Evolutionary conservation across 176 grass and related monocot species (phyloP).

Genomic region (Oropetium thomaeum): DNA sequence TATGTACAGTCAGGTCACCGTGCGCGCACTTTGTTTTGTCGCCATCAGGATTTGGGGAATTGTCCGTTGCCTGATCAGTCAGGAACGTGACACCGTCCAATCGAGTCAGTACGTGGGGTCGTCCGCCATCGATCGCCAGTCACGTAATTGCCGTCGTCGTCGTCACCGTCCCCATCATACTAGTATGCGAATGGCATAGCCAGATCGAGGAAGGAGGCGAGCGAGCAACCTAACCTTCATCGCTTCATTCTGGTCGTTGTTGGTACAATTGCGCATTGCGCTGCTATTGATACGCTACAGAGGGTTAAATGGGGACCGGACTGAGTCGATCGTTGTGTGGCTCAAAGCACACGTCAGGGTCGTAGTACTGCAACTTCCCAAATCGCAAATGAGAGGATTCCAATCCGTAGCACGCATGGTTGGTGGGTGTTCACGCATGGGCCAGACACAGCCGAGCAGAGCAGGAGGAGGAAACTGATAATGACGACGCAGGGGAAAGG

Average conservation of each 20-base stretch:
- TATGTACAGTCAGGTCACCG: background rate
- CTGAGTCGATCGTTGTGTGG: conserved; percentile 24
- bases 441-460: too few relatives aligned
- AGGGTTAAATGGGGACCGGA: background rate
- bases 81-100: background rate
- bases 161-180: too few relatives aligned
- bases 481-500: background rate
- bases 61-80: background rate
- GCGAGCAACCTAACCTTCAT: background rate
- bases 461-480: too few relatives aligned
- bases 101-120: background rate
- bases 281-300: background rate
- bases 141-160: background rate
- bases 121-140: background rate
- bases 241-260: background rate
- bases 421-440: background rate
- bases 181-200: too few relatives aligned
- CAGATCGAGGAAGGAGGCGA: too few relatives aligned
- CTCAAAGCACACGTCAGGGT: conserved; percentile 14
- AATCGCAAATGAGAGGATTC: background rate
- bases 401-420: background rate
- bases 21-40: conserved; percentile 1
- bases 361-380: conserved; percentile 8
- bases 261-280: background rate
- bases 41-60: background rate